Conservation (phyloP, 163 green algal species). For the Trebouxiophyceae sp. region DNA sequence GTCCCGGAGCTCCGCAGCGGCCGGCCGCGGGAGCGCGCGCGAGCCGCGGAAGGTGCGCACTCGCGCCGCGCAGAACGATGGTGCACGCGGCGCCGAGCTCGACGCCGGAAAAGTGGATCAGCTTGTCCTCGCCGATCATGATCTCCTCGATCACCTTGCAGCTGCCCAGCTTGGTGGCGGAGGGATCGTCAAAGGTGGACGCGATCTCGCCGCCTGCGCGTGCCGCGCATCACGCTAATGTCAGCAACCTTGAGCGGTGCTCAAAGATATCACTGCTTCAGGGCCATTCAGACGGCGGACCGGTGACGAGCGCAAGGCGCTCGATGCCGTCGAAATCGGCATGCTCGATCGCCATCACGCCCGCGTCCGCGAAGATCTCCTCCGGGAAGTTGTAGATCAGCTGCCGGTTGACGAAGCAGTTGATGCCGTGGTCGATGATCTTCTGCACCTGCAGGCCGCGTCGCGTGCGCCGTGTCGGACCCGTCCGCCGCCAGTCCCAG, state of each 20-base stretch:
- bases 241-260: no score
- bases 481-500: conserved; percentile 10
- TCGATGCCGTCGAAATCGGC: conserved; percentile 94
- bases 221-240: no score
- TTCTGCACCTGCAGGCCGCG: conserved; percentile 27
- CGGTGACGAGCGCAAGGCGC: conserved; percentile 90
- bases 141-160: conserved; percentile 95
- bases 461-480: no score
- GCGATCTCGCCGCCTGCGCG: conserved; percentile 86
- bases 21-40: no score
- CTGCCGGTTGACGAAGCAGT: conserved; percentile 96
- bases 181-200: conserved; percentile 89
- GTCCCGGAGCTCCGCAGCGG: neutral
- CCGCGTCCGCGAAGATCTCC: conserved; percentile 82
- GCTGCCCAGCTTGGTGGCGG: conserved; percentile 69
- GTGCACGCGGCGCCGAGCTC: conserved; percentile 92
- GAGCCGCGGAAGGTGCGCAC: conserved; percentile 13
- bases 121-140: conserved; percentile 95
- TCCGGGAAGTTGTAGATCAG: conserved; percentile 99
- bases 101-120: conserved; percentile 96
- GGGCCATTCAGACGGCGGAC: no score
- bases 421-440: conserved; percentile 91
- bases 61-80: conserved; percentile 92
- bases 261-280: no score
- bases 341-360: conserved; percentile 84